phyloP scores from a whole-genome alignment of 495 filamentous ascomycete genomes.

The Usnea hakonensis region DNA sequence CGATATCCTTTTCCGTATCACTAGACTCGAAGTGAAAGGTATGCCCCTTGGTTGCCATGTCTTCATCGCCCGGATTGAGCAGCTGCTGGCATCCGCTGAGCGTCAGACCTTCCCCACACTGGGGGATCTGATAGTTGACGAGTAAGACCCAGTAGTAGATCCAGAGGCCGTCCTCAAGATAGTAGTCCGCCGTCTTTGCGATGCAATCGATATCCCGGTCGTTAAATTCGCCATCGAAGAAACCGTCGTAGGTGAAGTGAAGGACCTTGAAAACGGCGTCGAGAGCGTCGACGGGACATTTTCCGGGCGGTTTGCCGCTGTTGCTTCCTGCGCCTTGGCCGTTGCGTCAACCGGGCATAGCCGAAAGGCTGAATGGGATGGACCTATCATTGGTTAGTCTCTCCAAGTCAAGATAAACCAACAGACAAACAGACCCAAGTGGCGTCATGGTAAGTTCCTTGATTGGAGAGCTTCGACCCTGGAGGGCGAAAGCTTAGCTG shows the following conservation, averaged over 20 bases:
- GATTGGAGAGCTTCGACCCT: too few relatives aligned
- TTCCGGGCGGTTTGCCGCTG: conserved; percentile 1
- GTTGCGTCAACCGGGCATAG: too few relatives aligned
- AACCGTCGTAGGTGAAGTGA: conserved; percentile 13
- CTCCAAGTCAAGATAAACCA: too few relatives aligned
- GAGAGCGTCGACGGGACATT: conserved; percentile 15
- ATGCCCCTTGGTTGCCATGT: conserved; percentile 36
- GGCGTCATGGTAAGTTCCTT: too few relatives aligned
- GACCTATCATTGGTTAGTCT: too few relatives aligned
- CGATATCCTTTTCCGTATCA: conserved; percentile 10
- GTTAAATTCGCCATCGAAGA: conserved; percentile 3
- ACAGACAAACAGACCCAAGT: too few relatives aligned
- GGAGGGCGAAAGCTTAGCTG: too few relatives aligned
- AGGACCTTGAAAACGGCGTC: conserved; percentile 8
- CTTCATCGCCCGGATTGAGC: conserved; percentile 3
- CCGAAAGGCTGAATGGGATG: too few relatives aligned
- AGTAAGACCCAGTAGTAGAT: conserved; percentile 12
- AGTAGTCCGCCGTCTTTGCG: neutral
- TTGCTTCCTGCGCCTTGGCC: too few relatives aligned
- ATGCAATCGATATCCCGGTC: conserved; percentile 14
- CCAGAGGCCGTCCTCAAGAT: neutral
- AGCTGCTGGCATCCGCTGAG: conserved; percentile 12
- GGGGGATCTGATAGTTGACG: conserved; percentile 9
- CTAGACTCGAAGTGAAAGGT: conserved; percentile 27
- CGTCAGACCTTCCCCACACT: neutral